Evolutionary conservation across 768 basidiomycete genomes (phyloP), one percentile per base, ranked within the genome.

Genomic region (Hemileccinum impolitum): DNA sequence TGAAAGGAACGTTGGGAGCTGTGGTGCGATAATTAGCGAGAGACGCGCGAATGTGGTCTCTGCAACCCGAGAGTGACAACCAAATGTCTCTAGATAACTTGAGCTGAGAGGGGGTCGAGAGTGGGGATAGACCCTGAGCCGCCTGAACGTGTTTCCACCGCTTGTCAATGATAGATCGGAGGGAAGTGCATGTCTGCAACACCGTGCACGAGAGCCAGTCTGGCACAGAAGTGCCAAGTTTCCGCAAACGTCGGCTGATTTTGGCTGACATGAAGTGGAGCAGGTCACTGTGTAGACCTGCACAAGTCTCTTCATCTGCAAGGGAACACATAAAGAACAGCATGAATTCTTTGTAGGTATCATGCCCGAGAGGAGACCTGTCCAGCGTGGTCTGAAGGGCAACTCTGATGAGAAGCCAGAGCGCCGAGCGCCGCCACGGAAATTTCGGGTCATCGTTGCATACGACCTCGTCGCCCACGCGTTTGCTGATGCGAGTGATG

Each of bases 141-240:
- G 34, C 37, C 46, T 64, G 70, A 12, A 71, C 60, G 18, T 38
- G 28, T 9, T 45, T 47, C 75, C 75, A 76, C 41, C 73, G 61
- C 4, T 23, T 28, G 47, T 70, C 58, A 18, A 76, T 48, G 1
- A 37, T 7, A 35, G 21, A 35, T 53, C 50, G 30, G 55, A 60
- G 34, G 1, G n/a, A 25, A 0, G 12, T 39, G 15, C 71, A 73
- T 2, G 72, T 56, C 39, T 69, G 40, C 40, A 77, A 51, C 36
- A 64, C 77, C 1, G 65, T 52, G 6, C 41, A 69, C 65, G 62
- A 80, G 72, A 37, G 54, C 47, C 56, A 80, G 1, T 58, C 36
- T 3, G 62, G 54, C 1, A 65, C 54, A 6, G 54, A 48, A 6
- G 37, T 25, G 23, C 23, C 23, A 23, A 23, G 23, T 23, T 23